phyloP scores from a whole-genome alignment of 352 stramenopile species.

The Globisporangium apiculatum region DNA sequence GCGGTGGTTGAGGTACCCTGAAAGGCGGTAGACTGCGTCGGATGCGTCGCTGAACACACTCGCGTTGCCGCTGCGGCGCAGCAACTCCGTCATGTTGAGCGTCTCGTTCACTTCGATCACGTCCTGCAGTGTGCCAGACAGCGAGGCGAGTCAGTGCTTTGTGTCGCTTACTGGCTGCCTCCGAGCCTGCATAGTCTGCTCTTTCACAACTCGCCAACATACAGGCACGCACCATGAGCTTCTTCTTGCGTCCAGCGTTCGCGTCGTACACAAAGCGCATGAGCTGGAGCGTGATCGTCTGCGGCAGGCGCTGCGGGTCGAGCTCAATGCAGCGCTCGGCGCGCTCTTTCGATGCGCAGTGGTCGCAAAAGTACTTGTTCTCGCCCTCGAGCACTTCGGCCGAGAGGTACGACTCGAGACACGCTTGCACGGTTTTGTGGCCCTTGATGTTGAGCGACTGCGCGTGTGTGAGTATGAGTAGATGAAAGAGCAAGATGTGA shows the following conservation, averaged over 20 bases:
- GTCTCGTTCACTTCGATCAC: constrained; percentile 76
- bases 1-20: constrained; percentile 75
- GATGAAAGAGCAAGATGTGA: not conserved
- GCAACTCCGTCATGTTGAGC: constrained; percentile 70
- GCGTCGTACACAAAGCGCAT: constrained; percentile 86
- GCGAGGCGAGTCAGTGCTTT: too few species aligned
- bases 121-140: constrained; percentile 28
- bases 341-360: constrained; percentile 68
- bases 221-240: constrained; percentile 51
- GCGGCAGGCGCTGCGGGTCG: constrained; percentile 40
- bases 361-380: constrained; percentile 84
- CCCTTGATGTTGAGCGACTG: constrained; percentile 84
- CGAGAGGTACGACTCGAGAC: constrained; percentile 63
- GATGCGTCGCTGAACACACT: constrained; percentile 25
- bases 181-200: too few species aligned
- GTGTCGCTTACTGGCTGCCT: too few species aligned
- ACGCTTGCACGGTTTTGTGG: constrained; percentile 63
- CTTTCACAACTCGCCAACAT: too few species aligned
- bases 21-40: constrained; percentile 62
- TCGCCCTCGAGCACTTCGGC: constrained; percentile 73
- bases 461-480: not conserved
- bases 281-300: constrained; percentile 74
- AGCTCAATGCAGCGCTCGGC: constrained; percentile 71
- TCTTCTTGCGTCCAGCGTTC: constrained; percentile 69
- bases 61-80: constrained; percentile 33